Percentiles rank a stretch among this genome's conserved stretches.
Evolutionary conservation across 2,329 filamentous ascomycete species (phyloP).

Genomic region (Verticillium isaacii): DNA sequence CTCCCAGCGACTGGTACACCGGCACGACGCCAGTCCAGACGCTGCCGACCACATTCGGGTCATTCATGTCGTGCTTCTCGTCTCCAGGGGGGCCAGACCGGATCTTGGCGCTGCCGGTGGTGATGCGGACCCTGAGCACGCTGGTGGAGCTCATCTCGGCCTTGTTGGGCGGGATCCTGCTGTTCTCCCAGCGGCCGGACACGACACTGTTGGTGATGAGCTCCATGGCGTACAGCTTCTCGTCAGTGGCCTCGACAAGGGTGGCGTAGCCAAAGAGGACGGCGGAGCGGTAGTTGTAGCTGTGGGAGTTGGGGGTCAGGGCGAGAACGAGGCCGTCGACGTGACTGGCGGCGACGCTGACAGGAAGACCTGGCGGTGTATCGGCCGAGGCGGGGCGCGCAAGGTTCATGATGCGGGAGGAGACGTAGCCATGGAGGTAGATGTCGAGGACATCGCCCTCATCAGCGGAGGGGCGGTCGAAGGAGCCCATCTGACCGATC

Average conservation of each 20-base stretch:
- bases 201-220: constrained; percentile 73
- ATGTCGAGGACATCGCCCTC: constrained; percentile 63
- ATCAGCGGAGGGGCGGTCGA: constrained; percentile 54
- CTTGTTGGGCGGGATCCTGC: constrained; percentile 64
- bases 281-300: constrained; percentile 82
- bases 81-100: constrained; percentile 59
- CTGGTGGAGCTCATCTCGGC: constrained; percentile 73
- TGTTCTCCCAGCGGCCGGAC: constrained; percentile 62
- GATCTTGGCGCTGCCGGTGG: constrained; percentile 71
- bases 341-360: constrained; percentile 68
- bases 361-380: constrained; percentile 52
- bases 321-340: constrained; percentile 77
- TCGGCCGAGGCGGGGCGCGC: constrained; percentile 22
- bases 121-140: constrained; percentile 64
- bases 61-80: constrained; percentile 41
- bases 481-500: constrained; percentile 80
- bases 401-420: constrained; percentile 69
- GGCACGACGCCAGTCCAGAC: constrained; percentile 58
- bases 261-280: constrained; percentile 70
- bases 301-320: constrained; percentile 75
- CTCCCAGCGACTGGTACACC: constrained; percentile 58
- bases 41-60: constrained; percentile 31
- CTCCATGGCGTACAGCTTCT: constrained; percentile 75
- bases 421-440: constrained; percentile 84
- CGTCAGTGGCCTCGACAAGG: constrained; percentile 60